Evolutionary conservation across 148 eudicot genomes (phyloP).

Genomic region (Vaccinium myrtillus): DNA sequence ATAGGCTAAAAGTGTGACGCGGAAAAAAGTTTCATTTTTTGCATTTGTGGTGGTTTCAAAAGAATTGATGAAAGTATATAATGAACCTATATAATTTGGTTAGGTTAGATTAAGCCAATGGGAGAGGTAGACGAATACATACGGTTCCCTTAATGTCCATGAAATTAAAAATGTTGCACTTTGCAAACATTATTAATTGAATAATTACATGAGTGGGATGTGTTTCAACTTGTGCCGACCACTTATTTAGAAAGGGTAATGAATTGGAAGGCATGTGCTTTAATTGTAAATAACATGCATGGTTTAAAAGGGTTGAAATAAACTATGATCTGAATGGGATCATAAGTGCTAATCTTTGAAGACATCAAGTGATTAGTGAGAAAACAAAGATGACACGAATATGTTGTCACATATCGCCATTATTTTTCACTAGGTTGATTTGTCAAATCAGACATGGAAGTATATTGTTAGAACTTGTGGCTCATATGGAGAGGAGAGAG

Average conservation of each 20-base stretch:
- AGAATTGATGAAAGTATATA: background rate
- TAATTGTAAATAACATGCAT: background rate
- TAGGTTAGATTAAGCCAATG: conserved; percentile 9
- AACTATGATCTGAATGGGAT: too few species aligned
- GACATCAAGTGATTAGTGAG: too few species aligned
- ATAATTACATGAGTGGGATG: background rate
- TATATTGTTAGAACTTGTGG: too few species aligned
- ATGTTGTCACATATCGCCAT: too few species aligned
- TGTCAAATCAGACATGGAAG: too few species aligned
- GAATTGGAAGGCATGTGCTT: background rate
- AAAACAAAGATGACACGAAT: too few species aligned
- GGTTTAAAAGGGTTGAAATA: too few species aligned
- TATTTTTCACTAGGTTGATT: too few species aligned
- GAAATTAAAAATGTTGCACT: background rate
- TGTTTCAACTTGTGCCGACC: background rate
- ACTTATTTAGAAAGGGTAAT: background rate
- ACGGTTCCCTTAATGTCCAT: background rate
- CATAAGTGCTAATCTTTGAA: too few species aligned
- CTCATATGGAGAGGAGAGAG: too few species aligned
- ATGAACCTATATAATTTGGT: background rate
- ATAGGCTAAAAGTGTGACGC: background rate
- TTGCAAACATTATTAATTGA: background rate
- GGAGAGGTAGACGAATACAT: background rate
- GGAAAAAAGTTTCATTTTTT: background rate
- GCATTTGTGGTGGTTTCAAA: background rate